Evolutionary conservation across 768 basidiomycete genomes (phyloP).

Genomic region (Russula brevipes): DNA sequence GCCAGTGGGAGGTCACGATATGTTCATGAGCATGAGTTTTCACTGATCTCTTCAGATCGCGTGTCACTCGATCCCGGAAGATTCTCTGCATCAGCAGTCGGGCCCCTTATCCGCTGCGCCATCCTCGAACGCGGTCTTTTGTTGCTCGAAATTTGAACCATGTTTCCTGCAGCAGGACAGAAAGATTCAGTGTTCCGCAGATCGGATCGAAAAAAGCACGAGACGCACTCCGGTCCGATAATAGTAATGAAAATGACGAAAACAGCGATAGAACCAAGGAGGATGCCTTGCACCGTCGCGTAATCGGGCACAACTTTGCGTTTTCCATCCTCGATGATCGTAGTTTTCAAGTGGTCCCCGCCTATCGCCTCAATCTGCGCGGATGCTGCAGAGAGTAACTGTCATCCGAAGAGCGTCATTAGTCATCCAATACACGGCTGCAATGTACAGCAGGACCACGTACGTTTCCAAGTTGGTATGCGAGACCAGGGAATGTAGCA

Average conservation of each 20-base stretch:
- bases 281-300: slow-evolving; percentile 71
- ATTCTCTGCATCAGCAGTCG: neutral
- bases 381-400: slow-evolving; percentile 43
- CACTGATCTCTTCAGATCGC: neutral
- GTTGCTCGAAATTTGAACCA: slow-evolving; percentile 69
- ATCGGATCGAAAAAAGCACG: neutral
- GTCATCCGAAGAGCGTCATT: neutral
- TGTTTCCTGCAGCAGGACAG: slow-evolving; percentile 28
- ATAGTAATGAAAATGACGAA: slow-evolving; percentile 73
- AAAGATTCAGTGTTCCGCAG: neutral
- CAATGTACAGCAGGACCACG: neutral
- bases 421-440: neutral
- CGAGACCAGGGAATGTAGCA: slow-evolving; percentile 42
- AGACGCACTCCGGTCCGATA: slow-evolving; percentile 69
- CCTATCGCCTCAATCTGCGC: slow-evolving; percentile 49
- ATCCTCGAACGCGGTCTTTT: slow-evolving; percentile 72
- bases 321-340: slow-evolving; percentile 28
- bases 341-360: slow-evolving; percentile 36
- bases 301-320: slow-evolving; percentile 40
- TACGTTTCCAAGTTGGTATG: slow-evolving; percentile 42
- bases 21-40: neutral
- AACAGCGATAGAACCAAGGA: slow-evolving; percentile 76
- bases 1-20: no score
- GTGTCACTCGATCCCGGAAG: neutral
- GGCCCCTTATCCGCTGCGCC: slow-evolving; percentile 38